Percentiles rank a stretch among this genome's conserved stretches.
These are phyloP conservation scores for Colletotrichum coccodes DNA, from an alignment of 2,329 filamentous ascomycete genomes.

Conservation along the genomic window DNA sequence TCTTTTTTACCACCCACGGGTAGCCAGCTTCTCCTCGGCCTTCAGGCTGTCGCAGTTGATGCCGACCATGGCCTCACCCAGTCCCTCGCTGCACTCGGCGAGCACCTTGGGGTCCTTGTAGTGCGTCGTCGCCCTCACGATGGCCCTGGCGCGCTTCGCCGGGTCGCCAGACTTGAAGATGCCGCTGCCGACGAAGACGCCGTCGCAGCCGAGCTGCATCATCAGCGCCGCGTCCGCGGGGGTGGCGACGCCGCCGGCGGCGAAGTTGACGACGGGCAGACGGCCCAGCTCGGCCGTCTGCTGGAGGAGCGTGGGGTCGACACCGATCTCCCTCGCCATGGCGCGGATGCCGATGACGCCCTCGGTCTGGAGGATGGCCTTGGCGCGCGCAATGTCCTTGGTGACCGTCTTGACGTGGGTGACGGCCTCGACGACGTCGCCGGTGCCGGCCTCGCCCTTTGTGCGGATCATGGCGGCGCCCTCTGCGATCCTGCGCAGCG, in stretches of 20 bases:
- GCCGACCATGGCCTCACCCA: conserved; percentile 98
- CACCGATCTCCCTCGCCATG: conserved; percentile 83
- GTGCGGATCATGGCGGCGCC: conserved; percentile 99
- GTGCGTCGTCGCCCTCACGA: conserved; percentile 94
- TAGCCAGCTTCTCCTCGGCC: conserved; percentile 83
- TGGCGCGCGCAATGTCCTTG: conserved; percentile 81
- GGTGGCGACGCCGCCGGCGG: conserved; percentile 98
- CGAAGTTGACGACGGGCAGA: conserved; percentile 96
- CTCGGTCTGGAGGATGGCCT: conserved; percentile 72
- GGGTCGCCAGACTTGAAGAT: conserved; percentile 98
- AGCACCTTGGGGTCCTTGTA: conserved; percentile 86
- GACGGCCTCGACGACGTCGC: conserved; percentile 96
- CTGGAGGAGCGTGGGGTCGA: conserved; percentile 81
- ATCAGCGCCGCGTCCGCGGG: conserved; percentile 94
- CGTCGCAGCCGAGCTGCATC: conserved; percentile 99
- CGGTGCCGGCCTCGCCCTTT: conserved; percentile 97
- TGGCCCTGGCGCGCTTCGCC: conserved; percentile 88
- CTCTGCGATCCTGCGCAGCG: conserved; percentile 88
- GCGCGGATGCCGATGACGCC: conserved; percentile 68
- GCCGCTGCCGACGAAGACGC: conserved; percentile 95
- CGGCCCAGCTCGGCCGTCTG: conserved; percentile 89
- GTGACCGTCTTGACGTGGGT: conserved; percentile 95
- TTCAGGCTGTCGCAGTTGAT: conserved; percentile 86
- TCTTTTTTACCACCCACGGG: conserved; percentile 78
- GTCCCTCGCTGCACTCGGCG: conserved; percentile 85